phyloP scores from a whole-genome alignment of 768 basidiomycete genomes.

The Arthromyces matolae region DNA sequence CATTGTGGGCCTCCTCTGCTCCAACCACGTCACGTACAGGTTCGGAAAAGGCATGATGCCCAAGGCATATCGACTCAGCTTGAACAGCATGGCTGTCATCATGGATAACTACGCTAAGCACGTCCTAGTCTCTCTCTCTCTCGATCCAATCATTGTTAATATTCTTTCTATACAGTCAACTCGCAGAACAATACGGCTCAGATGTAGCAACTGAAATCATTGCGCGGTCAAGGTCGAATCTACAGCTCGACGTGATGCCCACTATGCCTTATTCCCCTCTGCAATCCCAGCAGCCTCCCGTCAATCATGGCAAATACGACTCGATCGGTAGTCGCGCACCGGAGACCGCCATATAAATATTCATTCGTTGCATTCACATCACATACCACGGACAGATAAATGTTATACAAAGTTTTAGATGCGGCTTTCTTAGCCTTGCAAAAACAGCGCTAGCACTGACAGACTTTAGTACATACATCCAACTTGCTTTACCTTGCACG shows the following conservation, averaged over 20 bases:
- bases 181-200: conserved; percentile 70
- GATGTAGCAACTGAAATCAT: conserved; percentile 59
- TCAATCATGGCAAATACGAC: conserved; percentile 18
- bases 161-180: conserved; percentile 47
- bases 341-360: conserved; percentile 15
- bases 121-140: conserved; percentile 19
- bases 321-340: conserved; percentile 21
- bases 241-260: conserved; percentile 34
- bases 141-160: neutral
- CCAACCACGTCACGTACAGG: conserved; percentile 82
- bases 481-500: too few species aligned
- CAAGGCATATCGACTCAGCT: conserved; percentile 72
- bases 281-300: conserved; percentile 8
- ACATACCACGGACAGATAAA: neutral
- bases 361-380: neutral
- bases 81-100: conserved; percentile 74
- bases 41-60: conserved; percentile 90
- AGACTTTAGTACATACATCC: too few species aligned
- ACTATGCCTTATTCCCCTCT: conserved; percentile 21
- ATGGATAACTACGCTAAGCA: conserved; percentile 84
- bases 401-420: neutral
- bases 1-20: conserved; percentile 61
- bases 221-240: conserved; percentile 52
- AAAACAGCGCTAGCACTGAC: too few species aligned
- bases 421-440: too few species aligned